Conservation (phyloP, 768 basidiomycete species). For the Ephemerocybe angulata region DNA sequence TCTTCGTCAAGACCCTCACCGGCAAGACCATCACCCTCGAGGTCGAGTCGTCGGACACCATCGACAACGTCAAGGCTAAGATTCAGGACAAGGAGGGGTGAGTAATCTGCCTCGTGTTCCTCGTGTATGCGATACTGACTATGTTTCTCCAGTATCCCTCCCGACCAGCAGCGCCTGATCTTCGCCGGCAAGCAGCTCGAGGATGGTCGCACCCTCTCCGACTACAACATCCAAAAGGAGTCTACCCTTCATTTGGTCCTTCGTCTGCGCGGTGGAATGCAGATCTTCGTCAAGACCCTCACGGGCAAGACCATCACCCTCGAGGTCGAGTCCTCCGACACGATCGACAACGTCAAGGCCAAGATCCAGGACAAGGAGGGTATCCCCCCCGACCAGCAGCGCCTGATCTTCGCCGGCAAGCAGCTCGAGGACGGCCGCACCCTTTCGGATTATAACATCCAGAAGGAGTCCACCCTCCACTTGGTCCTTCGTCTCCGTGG, state of each 20-base stretch:
- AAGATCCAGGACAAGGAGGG: no score
- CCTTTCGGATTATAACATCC: constrained; percentile 80
- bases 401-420: no score
- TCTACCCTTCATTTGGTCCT: constrained; percentile 80
- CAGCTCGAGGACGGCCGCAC: no score
- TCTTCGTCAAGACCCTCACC: constrained; percentile 78
- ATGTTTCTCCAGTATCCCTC: no score
- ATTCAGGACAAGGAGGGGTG: constrained; percentile 89
- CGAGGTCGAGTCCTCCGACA: no score
- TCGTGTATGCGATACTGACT: no score
- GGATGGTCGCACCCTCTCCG: constrained; percentile 85
- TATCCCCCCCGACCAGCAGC: no score
- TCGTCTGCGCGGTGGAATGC: constrained; percentile 87
- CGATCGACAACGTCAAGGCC: no score
- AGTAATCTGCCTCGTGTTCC: neutral
- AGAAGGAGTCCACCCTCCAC: constrained; percentile 77
- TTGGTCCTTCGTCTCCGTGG: constrained; percentile 72
- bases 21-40: constrained; percentile 93
- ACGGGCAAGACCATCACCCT: constrained; percentile 92
- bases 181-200: constrained; percentile 93
- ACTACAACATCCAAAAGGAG: constrained; percentile 91
- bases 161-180: constrained; percentile 87
- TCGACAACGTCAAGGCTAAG: constrained; percentile 87
- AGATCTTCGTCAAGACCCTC: constrained; percentile 84
- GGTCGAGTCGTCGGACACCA: constrained; percentile 83